These are phyloP conservation scores for Serendipita sp. DNA, from an alignment of 768 basidiomycete species.

Conservation along the genomic window DNA sequence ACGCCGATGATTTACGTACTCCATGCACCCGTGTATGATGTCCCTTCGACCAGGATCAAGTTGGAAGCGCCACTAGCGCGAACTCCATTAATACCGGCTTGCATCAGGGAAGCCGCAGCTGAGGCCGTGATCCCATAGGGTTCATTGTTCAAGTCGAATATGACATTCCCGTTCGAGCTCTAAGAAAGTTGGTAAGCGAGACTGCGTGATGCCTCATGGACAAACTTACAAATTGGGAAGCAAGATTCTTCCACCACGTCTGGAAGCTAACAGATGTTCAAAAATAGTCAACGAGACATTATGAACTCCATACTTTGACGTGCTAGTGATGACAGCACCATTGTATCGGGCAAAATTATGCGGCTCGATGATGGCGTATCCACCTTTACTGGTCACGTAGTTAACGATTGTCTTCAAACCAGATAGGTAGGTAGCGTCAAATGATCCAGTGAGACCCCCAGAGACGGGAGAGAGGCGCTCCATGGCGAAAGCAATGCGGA, in stretches of 20 bases:
- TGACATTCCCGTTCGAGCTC: slow-evolving; percentile 27
- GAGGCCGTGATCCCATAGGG: slow-evolving; percentile 41
- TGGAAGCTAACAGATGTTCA: slow-evolving; percentile 26
- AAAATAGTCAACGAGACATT: not conserved
- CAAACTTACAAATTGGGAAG: slow-evolving; percentile 34
- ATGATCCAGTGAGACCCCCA: slow-evolving; percentile 37
- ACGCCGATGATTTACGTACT: slow-evolving; percentile 20
- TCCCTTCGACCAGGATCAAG: slow-evolving; percentile 27
- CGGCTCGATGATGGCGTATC: slow-evolving; percentile 38
- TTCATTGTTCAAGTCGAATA: slow-evolving; percentile 53
- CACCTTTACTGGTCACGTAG: slow-evolving; percentile 48
- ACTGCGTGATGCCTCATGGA: not conserved
- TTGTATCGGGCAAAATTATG: slow-evolving; percentile 53
- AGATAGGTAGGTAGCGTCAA: slow-evolving; percentile 36
- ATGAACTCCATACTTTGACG: slow-evolving; percentile 23
- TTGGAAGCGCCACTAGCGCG: slow-evolving; percentile 45
- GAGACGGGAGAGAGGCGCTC: slow-evolving; percentile 41
- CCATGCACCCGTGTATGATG: slow-evolving; percentile 44
- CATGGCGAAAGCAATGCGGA: slow-evolving; percentile 45
- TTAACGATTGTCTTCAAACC: slow-evolving; percentile 36
- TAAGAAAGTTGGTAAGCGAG: slow-evolving; percentile 11
- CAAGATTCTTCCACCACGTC: slow-evolving; percentile 43
- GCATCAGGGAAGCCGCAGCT: slow-evolving; percentile 38
- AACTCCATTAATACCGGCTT: slow-evolving; percentile 53
- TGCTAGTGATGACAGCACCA: slow-evolving; percentile 32